Base-by-base conservation (phyloP, 176 grass and related monocot genomes). In the Carex myosuroides region DNA sequence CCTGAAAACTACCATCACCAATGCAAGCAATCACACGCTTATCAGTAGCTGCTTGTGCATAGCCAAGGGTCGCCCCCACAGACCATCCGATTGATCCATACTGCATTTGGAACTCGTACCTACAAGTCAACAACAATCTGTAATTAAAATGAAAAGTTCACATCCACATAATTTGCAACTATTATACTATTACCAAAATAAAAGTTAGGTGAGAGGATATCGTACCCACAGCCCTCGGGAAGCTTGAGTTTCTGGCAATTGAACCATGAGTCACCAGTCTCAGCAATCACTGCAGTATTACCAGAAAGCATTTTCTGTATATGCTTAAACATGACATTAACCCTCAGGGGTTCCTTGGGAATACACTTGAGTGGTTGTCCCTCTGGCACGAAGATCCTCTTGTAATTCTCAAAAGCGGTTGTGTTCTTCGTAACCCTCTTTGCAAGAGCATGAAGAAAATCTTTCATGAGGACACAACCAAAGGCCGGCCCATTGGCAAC, bases 31-130 rank as follows among this genome's bases (percentile, higher is more conserved):
- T 86, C 1, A 91, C 93, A 1, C 93, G 85, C 83, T 93, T 96
- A 29, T 72, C 21, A 3, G 20, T 50, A 5, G 61, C 80, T 1
- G 39, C 92, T 86, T 96, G 93, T 0, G 93, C 94, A 66, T 96
- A 96, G 1, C 94, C 94, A 0, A 96, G 89, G 33, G 92, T 53
- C 18, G 91, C 94, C 6, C 91, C 94, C 0, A 96, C 89, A 0
- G 94, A 93, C 91, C 94, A 96, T 3, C 94, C 89, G 75, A 93
- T 93, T 3, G 94, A 96, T 0, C 91, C 94, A 64, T 96, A 96
- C 82, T 96, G 94, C 94, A 96, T 93, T 78, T 96, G 91, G 89
- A 96, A 96, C 87, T 96, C 94, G n/a, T 87, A 94, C 67, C 92
- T 94, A 81, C 8, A 52, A 74, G 56, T 73, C 11, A 37, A 63